phyloP scores from a whole-genome alignment of 441 rosid species.

The Erysimum cheiri region DNA sequence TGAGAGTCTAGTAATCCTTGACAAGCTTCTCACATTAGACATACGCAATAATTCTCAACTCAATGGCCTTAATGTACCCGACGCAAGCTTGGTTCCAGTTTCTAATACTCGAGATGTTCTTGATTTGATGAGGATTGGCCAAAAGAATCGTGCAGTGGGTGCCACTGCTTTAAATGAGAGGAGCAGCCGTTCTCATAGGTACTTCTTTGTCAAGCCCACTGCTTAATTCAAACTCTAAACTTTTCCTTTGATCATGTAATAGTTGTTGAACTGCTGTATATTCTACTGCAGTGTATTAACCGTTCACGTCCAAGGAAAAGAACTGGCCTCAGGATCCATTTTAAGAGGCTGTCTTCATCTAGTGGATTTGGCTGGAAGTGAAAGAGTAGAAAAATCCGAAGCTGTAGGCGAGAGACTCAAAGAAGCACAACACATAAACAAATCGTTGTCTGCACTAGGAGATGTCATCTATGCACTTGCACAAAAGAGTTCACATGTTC shows the following conservation, averaged over 20 bases:
- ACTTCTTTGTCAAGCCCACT: not conserved
- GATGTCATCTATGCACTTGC: slow-evolving; percentile 95
- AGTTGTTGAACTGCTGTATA: not conserved
- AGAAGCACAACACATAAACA: slow-evolving; percentile 94
- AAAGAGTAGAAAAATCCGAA: slow-evolving; percentile 94
- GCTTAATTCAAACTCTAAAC: not conserved
- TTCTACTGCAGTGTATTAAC: slow-evolving; percentile 72
- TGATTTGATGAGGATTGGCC: slow-evolving; percentile 88
- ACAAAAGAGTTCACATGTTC: slow-evolving; percentile 87
- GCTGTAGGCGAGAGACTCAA: slow-evolving; percentile 94
- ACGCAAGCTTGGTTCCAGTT: slow-evolving; percentile 88
- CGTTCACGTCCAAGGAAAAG: slow-evolving; percentile 89
- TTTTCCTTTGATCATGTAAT: not conserved
- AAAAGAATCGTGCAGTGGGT: slow-evolving; percentile 89
- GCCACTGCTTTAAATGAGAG: slow-evolving; percentile 94
- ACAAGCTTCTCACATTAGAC: slow-evolving; percentile 67
- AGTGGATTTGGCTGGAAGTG: slow-evolving; percentile 97
- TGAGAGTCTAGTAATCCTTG: slow-evolving; percentile 47
- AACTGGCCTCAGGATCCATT: slow-evolving; percentile 75
- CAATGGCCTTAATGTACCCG: slow-evolving; percentile 95
- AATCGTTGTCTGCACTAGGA: slow-evolving; percentile 91
- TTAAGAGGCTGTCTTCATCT: slow-evolving; percentile 88
- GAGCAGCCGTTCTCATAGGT: slow-evolving; percentile 98
- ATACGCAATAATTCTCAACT: slow-evolving; percentile 87
- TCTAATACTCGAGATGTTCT: slow-evolving; percentile 83